phyloP scores from a whole-genome alignment of 2,329 filamentous ascomycete genomes.

The Aspergillus carbonarius region DNA sequence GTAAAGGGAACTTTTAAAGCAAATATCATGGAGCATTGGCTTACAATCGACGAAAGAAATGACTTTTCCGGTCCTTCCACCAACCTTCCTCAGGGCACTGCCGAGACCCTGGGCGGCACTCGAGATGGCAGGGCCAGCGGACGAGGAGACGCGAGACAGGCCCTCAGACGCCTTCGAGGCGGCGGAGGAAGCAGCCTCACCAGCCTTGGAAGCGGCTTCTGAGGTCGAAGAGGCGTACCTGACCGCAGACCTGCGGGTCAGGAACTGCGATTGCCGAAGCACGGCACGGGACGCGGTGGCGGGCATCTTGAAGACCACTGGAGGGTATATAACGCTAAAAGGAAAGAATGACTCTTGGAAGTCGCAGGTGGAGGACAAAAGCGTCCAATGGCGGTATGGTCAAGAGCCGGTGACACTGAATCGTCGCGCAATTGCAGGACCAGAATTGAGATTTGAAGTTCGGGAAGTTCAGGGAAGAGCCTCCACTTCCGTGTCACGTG shows the following conservation, averaged over 20 bases:
- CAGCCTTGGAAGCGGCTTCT: conserved; percentile 47
- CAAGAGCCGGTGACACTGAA: conserved; percentile 27
- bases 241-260: conserved; percentile 46
- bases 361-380: conserved; percentile 32
- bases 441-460: conserved; percentile 41
- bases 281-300: conserved; percentile 45
- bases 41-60: conserved; percentile 83
- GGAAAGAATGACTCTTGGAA: conserved; percentile 28
- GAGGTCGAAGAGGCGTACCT: conserved; percentile 49
- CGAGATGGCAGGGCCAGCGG: conserved; percentile 74
- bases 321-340: conserved; percentile 25
- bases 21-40: conserved; percentile 34
- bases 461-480: conserved; percentile 44
- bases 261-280: conserved; percentile 49
- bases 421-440: conserved; percentile 37
- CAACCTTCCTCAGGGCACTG: conserved; percentile 70
- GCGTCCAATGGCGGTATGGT: conserved; percentile 42
- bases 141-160: conserved; percentile 75
- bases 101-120: conserved; percentile 68
- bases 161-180: conserved; percentile 72
- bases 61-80: conserved; percentile 77
- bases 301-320: conserved; percentile 42
- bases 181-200: conserved; percentile 43
- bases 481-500: conserved; percentile 19
- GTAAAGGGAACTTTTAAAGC: background rate